Base-by-base conservation (phyloP, 495 filamentous ascomycete species). In the Tetracladium setigerum region DNA sequence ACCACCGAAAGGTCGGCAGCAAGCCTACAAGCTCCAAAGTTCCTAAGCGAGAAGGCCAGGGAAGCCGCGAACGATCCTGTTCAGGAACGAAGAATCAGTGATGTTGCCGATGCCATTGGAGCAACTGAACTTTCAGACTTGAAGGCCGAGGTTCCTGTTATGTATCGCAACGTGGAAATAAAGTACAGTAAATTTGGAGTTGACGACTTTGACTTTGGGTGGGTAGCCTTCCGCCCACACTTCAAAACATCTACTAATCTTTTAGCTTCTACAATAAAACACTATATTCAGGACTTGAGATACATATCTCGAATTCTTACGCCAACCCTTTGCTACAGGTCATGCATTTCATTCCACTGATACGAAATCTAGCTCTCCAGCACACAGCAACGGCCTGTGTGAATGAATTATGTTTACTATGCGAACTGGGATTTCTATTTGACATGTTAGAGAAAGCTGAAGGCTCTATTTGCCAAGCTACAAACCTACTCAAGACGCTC, bases 361-460 rank as follows among this genome's bases (percentile, higher is more conserved):
- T 95, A 42, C 81, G 92, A 34, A 99, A 99, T 58, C 65, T 92
- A 39, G 86, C 94, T 2, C 73, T 99, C n/a, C 79, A 85, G 40
- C 92, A 99, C 63, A 81, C 88, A 9, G 87, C 92, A 5, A 84
- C 83, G 12, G 76, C 79, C 36, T 99, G 92, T 63, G 70, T 86
- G 11, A 76, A 74, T 31, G 89, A 95, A 34, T 67, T 75, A 34
- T 99, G 92, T 67, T 68, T 99, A 31, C 67, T 97, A 2, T 99
- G 92, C 66, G 94, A 99, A 64, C 66, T 97, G 61, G 92, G 91
- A 14, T 98, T 90, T 62, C 69, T 99, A 15, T 90, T 96, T 56
- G 92, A 99, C 59, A 99, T 99, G 92, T 72, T 99, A 30, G 86
- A 96, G 54, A 97, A 95, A 58, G 91, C 91, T 6, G 81, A 83